These are phyloP conservation scores for Ustilago lituana DNA, from an alignment of 1,284 basidiomycete genomes.

Conservation along the genomic window DNA sequence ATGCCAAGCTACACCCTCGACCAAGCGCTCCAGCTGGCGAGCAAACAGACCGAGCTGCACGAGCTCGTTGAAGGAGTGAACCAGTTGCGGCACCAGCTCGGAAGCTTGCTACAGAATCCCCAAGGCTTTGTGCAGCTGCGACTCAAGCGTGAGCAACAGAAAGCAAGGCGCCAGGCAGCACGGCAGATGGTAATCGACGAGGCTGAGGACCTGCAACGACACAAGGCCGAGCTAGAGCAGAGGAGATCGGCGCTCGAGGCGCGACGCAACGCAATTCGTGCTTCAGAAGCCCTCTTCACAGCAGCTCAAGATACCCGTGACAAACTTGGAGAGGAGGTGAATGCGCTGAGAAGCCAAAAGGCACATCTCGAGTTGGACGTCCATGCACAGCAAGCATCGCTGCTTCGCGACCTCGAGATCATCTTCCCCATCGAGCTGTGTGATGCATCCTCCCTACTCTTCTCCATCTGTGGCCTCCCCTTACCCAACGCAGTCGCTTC, in stretches of 20 bases:
- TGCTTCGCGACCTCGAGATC: conserved; percentile 57
- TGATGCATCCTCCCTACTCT: conserved; percentile 60
- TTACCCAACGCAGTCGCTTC: conserved; percentile 57
- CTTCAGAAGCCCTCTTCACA: conserved; percentile 14
- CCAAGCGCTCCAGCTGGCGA: conserved; percentile 16
- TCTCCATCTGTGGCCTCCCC: conserved; percentile 58
- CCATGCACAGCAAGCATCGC: conserved; percentile 36
- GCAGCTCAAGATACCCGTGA: conserved; percentile 7
- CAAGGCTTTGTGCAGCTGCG: conserved; percentile 26
- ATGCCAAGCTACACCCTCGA: conserved; percentile 47
- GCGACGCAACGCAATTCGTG: conserved; percentile 16
- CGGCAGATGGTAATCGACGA: conserved; percentile 24
- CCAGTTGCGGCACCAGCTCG: conserved; percentile 1
- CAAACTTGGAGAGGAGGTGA: conserved; percentile 12
- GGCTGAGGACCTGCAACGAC: conserved; percentile 7
- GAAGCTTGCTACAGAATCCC: conserved; percentile 11
- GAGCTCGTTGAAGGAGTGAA: conserved; percentile 9
- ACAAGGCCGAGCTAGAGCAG: conserved; percentile 9
- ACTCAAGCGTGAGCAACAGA: conserved; percentile 26
- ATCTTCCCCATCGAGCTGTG: conserved; percentile 65
- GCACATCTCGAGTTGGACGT: conserved; percentile 12
- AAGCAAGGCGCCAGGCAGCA: conserved; percentile 9
- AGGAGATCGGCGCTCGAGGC: conserved; percentile 17
- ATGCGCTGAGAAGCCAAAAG: conserved; percentile 3
- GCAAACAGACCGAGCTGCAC: conserved; percentile 23